Percentiles rank a stretch among this genome's conserved stretches.
Evolutionary conservation across 169 alveolate genomes (phyloP).

Genomic region (Amoebophrya sp.): DNA sequence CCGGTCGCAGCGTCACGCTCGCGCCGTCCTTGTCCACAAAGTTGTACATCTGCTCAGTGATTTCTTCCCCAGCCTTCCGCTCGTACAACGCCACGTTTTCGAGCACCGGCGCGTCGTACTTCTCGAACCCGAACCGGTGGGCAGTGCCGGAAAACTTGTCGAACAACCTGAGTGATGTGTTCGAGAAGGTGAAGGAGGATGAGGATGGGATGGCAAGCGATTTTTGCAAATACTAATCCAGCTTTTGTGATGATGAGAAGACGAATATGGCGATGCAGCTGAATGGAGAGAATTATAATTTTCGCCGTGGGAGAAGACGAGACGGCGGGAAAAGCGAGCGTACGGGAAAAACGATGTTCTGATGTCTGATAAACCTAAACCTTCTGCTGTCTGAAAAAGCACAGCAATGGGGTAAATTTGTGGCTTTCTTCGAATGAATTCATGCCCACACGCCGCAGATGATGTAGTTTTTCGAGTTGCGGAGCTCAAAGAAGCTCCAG

Average conservation of each 20-base stretch:
- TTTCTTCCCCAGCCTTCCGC: conserved; percentile 36
- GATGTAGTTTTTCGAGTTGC: no score
- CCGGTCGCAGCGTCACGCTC: conserved; percentile 31
- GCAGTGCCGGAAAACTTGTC: background rate
- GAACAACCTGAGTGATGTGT: background rate
- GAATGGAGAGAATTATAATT: no score
- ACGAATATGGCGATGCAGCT: no score
- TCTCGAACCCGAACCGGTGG: background rate
- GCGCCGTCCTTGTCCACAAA: conserved; percentile 32
- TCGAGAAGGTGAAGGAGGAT: background rate
- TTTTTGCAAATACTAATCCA: background rate
- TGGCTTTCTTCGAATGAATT: no score
- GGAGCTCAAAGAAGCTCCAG: no score
- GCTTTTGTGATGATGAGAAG: background rate
- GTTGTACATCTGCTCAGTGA: conserved; percentile 37
- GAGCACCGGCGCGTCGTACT: conserved; percentile 27
- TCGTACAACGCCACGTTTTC: conserved; percentile 29
- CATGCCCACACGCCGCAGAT: no score
- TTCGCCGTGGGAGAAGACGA: no score
- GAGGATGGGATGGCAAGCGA: conserved; percentile 1
- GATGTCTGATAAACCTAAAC: no score
- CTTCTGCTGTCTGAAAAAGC: no score
- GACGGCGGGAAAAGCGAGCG: no score
- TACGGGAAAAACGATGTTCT: no score
- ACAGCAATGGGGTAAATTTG: no score